phyloP scores from a whole-genome alignment of 179 eudicot genomes.

The Drosera spatulata region DNA sequence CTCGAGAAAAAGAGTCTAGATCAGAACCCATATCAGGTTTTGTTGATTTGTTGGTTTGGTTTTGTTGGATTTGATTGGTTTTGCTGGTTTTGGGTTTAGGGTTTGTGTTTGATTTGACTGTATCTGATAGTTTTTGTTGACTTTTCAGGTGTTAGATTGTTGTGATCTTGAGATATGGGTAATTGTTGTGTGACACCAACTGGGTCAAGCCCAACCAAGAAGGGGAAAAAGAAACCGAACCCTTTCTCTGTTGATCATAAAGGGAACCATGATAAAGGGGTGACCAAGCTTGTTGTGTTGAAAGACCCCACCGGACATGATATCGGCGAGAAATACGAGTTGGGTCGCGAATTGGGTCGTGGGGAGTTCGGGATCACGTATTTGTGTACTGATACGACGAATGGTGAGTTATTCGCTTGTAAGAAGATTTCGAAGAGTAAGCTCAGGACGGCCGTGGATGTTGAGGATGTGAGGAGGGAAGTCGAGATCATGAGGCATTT shows the following conservation, averaged over 20 bases:
- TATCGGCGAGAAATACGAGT: constrained; percentile 43
- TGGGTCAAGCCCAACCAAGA: constrained; percentile 21
- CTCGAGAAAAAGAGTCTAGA: no score
- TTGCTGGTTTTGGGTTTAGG: no score
- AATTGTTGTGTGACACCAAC: constrained; percentile 70
- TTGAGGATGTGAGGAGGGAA: constrained; percentile 79
- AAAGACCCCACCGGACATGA: constrained; percentile 64
- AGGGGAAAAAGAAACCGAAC: constrained; percentile 35
- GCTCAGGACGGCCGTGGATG: constrained; percentile 70
- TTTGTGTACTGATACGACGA: constrained; percentile 55
- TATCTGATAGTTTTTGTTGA: no score
- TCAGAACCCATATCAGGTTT: no score
- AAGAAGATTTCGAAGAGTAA: constrained; percentile 79
- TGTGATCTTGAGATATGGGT: constrained; percentile 33
- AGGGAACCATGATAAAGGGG: constrained; percentile 13
- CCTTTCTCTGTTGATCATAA: constrained; percentile 32
- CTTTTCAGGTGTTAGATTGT: no score
- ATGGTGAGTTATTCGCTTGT: constrained; percentile 53
- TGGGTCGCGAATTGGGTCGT: constrained; percentile 73
- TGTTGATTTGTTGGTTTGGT: no score
- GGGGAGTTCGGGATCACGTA: constrained; percentile 85
- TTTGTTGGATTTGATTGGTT: no score
- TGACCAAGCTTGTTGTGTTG: constrained; percentile 42
- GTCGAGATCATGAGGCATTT: no score
- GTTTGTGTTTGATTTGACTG: no score